These are phyloP conservation scores for Candida quercuum DNA, from an alignment of 805 yeast species.

Conservation along the genomic window DNA sequence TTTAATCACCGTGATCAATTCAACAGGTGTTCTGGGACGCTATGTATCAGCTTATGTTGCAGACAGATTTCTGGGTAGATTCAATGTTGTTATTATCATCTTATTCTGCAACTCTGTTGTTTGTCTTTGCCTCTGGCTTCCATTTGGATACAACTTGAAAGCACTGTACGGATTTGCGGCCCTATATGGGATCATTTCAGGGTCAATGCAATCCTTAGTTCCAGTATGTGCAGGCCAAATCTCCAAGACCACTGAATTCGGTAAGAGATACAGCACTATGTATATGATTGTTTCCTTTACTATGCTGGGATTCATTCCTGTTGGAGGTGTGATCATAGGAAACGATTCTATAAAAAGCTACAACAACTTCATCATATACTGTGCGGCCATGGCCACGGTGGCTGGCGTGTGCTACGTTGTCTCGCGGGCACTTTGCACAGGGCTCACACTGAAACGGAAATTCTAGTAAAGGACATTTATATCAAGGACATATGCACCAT, in stretches of 20 bases:
- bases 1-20: constrained; percentile 41
- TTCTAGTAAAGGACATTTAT: too few species aligned
- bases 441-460: constrained; percentile 34
- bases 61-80: constrained; percentile 42
- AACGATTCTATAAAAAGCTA: constrained; percentile 28
- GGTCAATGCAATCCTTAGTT: constrained; percentile 50
- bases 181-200: constrained; percentile 50
- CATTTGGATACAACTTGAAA: constrained; percentile 30
- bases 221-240: constrained; percentile 59
- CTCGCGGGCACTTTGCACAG: constrained; percentile 40
- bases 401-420: constrained; percentile 33
- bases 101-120: constrained; percentile 29
- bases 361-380: constrained; percentile 38
- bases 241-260: constrained; percentile 48
- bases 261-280: constrained; percentile 50
- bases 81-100: constrained; percentile 42
- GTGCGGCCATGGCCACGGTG: constrained; percentile 33
- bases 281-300: constrained; percentile 53
- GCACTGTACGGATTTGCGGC: constrained; percentile 40
- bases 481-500: too few species aligned
- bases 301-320: constrained; percentile 42
- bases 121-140: constrained; percentile 37
- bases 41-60: constrained; percentile 40
- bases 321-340: constrained; percentile 44
- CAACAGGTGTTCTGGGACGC: constrained; percentile 43